Conservation (phyloP, 2,329 filamentous ascomycete species). For the Verticillium isaacii region DNA sequence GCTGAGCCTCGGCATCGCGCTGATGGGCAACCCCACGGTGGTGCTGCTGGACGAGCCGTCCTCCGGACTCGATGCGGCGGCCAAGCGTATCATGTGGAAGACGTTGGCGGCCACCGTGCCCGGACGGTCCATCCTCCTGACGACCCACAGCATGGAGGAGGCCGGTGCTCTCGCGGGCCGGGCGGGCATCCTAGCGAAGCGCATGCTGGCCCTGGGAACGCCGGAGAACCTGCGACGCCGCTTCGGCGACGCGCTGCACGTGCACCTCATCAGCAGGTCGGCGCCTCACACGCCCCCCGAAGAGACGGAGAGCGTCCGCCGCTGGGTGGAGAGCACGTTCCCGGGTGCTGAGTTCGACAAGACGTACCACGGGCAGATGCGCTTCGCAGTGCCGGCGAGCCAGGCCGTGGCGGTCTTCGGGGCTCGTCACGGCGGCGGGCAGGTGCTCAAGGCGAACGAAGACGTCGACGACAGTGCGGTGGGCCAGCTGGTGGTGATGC, state of each 20-base stretch:
- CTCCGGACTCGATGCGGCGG: conserved; percentile 83
- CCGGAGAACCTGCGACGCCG: conserved; percentile 66
- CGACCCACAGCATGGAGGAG: conserved; percentile 94
- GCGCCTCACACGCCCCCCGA: conserved; percentile 68
- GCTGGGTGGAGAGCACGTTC: conserved; percentile 61
- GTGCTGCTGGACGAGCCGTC: conserved; percentile 86
- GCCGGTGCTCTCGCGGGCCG: conserved; percentile 81
- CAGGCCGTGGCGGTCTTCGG: conserved; percentile 48
- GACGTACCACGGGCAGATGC: conserved; percentile 33
- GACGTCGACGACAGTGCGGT: conserved; percentile 47
- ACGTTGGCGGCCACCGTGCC: conserved; percentile 70
- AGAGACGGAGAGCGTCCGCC: conserved; percentile 62
- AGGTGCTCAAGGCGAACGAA: conserved; percentile 18
- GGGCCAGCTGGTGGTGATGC: conserved; percentile 62
- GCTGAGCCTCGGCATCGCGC: conserved; percentile 78
- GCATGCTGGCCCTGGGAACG: conserved; percentile 81
- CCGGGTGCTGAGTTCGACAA: conserved; percentile 64
- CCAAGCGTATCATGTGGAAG: conserved; percentile 90
- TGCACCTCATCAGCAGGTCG: conserved; percentile 72
- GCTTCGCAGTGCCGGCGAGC: conserved; percentile 33
- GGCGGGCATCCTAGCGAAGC: conserved; percentile 78
- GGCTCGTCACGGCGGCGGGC: conserved; percentile 12
- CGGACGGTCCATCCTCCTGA: conserved; percentile 79
- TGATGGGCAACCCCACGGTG: conserved; percentile 88
- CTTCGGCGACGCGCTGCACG: conserved; percentile 74